Conservation (phyloP, 768 basidiomycete species). For the Mrakia frigida region DNA sequence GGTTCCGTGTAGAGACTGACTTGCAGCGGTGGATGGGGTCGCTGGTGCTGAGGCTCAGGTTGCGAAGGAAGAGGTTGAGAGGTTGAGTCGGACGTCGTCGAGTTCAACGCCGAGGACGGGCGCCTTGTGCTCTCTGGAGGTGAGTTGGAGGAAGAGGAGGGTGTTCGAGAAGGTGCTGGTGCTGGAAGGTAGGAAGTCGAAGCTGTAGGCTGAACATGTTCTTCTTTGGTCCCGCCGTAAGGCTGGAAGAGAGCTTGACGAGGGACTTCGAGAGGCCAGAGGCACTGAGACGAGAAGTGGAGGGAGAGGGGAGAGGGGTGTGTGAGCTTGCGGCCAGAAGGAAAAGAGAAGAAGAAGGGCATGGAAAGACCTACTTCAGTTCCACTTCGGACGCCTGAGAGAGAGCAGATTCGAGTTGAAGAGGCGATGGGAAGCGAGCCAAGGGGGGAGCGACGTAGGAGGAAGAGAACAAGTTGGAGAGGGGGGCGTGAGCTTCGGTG, state of each 20-base stretch:
- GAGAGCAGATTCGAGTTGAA: not conserved
- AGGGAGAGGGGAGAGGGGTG: not conserved
- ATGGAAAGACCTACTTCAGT: not conserved
- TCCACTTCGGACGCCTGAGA: no score
- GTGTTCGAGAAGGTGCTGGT: not conserved
- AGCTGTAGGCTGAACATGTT: not conserved
- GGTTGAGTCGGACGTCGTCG: not conserved
- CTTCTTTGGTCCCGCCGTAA: not conserved
- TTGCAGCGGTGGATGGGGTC: not conserved
- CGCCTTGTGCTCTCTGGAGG: no score
- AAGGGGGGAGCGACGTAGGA: no score
- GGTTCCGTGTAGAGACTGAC: not conserved
- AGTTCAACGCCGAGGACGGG: no score
- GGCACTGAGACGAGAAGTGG: not conserved
- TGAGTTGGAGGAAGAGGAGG: not conserved
- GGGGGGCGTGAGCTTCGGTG: not conserved
- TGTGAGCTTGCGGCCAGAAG: not conserved
- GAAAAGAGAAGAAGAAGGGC: not conserved
- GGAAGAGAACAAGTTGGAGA: not conserved
- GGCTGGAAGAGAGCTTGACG: slow-evolving; percentile 8
- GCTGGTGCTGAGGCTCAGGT: not conserved
- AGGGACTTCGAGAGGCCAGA: not conserved
- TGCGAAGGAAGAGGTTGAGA: not conserved
- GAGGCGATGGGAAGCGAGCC: not conserved
- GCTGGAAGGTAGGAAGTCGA: not conserved